Conservation (phyloP, 305 asterid species). For the Ajuga reptans region DNA sequence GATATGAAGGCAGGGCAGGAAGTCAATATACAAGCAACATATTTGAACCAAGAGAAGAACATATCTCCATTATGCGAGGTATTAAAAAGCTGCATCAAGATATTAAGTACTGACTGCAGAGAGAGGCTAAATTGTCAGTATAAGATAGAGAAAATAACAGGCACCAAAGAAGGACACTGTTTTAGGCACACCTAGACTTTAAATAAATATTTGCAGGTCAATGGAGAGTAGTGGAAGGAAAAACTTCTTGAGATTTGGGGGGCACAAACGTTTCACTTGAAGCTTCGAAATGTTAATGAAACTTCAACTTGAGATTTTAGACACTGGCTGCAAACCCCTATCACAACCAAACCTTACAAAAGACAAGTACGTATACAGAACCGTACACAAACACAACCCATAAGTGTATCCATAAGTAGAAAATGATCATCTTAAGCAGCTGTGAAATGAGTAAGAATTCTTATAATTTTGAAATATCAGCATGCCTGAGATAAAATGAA, state of each 20-base stretch:
- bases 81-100: background rate
- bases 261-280: background rate
- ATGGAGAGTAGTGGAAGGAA: background rate
- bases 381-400: background rate
- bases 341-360: background rate
- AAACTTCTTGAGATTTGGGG: background rate
- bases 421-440: background rate
- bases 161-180: background rate
- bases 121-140: background rate
- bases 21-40: background rate
- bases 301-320: constrained; percentile 3
- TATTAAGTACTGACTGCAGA: background rate
- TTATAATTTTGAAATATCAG: background rate
- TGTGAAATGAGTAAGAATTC: background rate
- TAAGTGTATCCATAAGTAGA: constrained; percentile 3
- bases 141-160: background rate
- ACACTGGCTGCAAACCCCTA: background rate
- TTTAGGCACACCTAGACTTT: background rate
- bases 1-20: background rate
- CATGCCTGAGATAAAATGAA: constrained; percentile 1
- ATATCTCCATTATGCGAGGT: background rate
- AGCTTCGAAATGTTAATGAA: background rate
- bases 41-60: constrained; percentile 8
- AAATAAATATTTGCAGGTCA: background rate
- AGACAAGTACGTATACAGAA: background rate